Evolutionary conservation across 2,329 filamentous ascomycete species (phyloP).

Genomic region (Talaromyces sp.): DNA sequence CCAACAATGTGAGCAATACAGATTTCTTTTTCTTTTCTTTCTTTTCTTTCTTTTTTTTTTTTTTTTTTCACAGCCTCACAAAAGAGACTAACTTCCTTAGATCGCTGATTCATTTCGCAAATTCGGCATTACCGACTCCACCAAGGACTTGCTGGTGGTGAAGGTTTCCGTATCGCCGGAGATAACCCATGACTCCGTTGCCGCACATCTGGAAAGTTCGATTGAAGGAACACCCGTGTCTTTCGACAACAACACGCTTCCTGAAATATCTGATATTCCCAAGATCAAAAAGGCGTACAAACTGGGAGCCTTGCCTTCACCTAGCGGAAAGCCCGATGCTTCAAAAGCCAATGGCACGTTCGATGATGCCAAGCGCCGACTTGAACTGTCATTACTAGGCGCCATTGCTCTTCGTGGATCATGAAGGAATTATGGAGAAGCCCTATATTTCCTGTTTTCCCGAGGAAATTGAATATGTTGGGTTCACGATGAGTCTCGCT

Average conservation of each 20-base stretch:
- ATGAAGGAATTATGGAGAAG: constrained; percentile 17
- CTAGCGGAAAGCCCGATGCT: constrained; percentile 20
- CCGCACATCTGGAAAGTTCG: constrained; percentile 62
- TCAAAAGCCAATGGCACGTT: constrained; percentile 19
- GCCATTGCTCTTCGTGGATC: constrained; percentile 75
- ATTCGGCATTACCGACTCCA: constrained; percentile 76
- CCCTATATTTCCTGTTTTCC: neutral
- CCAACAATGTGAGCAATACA: constrained; percentile 68
- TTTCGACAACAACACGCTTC: constrained; percentile 67
- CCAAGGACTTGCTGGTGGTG: constrained; percentile 73
- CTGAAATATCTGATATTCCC: constrained; percentile 62
- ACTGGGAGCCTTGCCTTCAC: constrained; percentile 63
- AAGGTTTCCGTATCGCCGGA: constrained; percentile 67
- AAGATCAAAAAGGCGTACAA: constrained; percentile 87
- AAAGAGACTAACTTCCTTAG: constrained; percentile 48
- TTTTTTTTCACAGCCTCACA: constrained; percentile 12
- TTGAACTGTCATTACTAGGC: constrained; percentile 72
- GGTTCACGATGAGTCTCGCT: too few species aligned
- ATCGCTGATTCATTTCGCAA: constrained; percentile 90
- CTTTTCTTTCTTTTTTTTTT: constrained; percentile 10
- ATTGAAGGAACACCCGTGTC: constrained; percentile 64
- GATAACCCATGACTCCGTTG: constrained; percentile 52
- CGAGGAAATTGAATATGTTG: neutral
- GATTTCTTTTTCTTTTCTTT: constrained; percentile 9
- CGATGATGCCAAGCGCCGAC: constrained; percentile 32